phyloP scores from a whole-genome alignment of 768 basidiomycete species.

The Tylopilus sp. region DNA sequence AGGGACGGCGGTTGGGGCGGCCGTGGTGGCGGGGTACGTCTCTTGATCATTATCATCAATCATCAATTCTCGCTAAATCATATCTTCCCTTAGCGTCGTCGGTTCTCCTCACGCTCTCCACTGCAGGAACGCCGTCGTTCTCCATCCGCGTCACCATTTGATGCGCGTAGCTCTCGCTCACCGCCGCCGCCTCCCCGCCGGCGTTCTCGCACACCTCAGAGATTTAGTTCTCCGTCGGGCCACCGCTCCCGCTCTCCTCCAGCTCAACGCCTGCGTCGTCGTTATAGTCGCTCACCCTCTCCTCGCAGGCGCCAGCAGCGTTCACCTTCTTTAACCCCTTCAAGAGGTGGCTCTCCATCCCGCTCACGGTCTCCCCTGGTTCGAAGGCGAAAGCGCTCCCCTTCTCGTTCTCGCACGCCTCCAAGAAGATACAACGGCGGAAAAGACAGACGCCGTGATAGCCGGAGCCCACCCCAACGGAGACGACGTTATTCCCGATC shows the following conservation, averaged over 20 bases:
- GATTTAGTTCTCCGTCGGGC: conserved; percentile 34
- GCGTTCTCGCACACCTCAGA: conserved; percentile 36
- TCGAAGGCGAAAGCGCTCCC: conserved; percentile 36
- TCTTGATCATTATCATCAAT: not conserved
- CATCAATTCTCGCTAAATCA: conserved; percentile 10
- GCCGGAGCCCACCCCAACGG: conserved; percentile 32
- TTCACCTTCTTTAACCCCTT: conserved; percentile 33
- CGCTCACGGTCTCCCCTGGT: conserved; percentile 41
- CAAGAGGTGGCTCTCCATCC: conserved; percentile 37
- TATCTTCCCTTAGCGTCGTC: conserved; percentile 37
- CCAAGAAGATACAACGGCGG: conserved; percentile 20
- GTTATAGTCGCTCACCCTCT: conserved; percentile 25
- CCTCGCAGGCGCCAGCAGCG: conserved; percentile 26
- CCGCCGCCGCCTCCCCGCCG: conserved; percentile 31
- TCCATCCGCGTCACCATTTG: conserved; percentile 34
- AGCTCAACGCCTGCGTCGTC: conserved; percentile 24
- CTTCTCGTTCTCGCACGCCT: conserved; percentile 29
- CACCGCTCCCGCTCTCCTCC: conserved; percentile 33
- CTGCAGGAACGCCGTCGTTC: conserved; percentile 50
- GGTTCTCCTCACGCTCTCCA: conserved; percentile 41
- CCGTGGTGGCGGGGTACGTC: conserved; percentile 50
- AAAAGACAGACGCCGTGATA: conserved; percentile 26
- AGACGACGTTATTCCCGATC: conserved; percentile 47
- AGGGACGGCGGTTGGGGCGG: conserved; percentile 65
- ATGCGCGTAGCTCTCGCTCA: conserved; percentile 39